These are phyloP conservation scores for Cystoderma amianthinum DNA, from an alignment of 768 basidiomycete species.

Conservation along the genomic window DNA sequence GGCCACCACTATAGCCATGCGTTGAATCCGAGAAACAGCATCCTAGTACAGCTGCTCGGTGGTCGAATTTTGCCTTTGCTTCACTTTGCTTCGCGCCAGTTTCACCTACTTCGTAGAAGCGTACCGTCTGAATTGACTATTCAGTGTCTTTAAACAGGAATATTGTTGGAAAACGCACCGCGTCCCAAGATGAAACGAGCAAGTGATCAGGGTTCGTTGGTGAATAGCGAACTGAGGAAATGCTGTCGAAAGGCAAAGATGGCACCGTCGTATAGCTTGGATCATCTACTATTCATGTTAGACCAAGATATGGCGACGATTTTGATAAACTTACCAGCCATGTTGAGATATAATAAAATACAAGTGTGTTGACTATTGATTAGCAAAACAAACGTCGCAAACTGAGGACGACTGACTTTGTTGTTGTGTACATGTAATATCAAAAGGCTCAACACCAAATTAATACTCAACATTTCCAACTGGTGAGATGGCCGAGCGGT, in stretches of 20 bases:
- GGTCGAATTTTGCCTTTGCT: slow-evolving; percentile 76
- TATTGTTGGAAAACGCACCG: slow-evolving; percentile 26
- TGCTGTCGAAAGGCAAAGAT: slow-evolving; percentile 79
- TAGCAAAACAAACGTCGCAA: no score
- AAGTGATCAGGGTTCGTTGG: slow-evolving; percentile 73
- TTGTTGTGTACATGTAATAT: no score
- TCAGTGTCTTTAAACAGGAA: slow-evolving; percentile 2
- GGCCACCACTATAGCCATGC: slow-evolving; percentile 78
- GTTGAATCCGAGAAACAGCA: slow-evolving; percentile 65
- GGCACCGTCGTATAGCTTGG: slow-evolving; percentile 10
- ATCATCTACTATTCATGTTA: no score
- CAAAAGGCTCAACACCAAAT: no score
- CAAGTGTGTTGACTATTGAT: no score
- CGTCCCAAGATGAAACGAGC: slow-evolving; percentile 89
- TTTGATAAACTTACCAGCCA: no score
- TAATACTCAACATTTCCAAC: no score
- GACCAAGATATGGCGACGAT: no score
- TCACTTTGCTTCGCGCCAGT: slow-evolving; percentile 55
- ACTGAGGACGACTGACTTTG: no score
- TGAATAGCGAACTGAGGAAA: slow-evolving; percentile 77
- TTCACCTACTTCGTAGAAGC: slow-evolving; percentile 50
- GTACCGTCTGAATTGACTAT: slow-evolving; percentile 21
- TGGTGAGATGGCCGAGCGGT: slow-evolving; percentile 78
- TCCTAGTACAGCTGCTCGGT: slow-evolving; percentile 84
- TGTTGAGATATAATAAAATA: no score